Evolutionary conservation across 2,329 filamentous ascomycete species (phyloP), one percentile per base, ranked within the genome.

Genomic region (Trichocomaceae sp.): DNA sequence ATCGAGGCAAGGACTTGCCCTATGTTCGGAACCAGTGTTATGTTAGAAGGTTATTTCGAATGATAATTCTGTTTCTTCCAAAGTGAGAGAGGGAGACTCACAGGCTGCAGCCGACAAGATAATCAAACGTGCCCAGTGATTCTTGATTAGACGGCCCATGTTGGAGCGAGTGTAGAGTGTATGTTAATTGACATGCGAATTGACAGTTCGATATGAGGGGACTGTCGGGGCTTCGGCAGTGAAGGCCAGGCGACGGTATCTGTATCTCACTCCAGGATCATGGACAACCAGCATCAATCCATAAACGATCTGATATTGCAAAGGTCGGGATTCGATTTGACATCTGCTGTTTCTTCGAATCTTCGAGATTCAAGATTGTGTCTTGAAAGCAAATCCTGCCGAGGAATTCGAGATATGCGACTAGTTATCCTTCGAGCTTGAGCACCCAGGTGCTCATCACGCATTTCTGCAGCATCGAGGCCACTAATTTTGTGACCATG

Each of bases 131-230:
- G 90, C 93, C 90, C 90, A 96, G 79, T 99, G 93, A 78, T 97
- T 97, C 82, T 99, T 99, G 78, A 99, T 97, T 69, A 99, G 85
- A 75, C 87, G 93, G 73, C 93, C 93, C 93, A 99, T 99, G 62
- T 60, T 74, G 60, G 42, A 52, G n/a, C 13, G 42, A 56, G n/a
- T 5, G 17, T 45, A 20, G 42, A 56, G n/a, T 5, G 17, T 45
- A 20, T 19, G 22, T 35, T 31, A 23, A 41, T 31, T 31, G 41
- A 52, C 31, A 51, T 19, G 26, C 13, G 22, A 46, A 29, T 9
- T 37, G 17, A 19, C 6, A 12, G 33, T 8, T 29, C 10, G 33
- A 37, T 5, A 17, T 13, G 41, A 45, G 45, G 19, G n/a, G 50
- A 42, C 41, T 20, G 31, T 29, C 33, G 17, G 17, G 20, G 33